phyloP scores from a whole-genome alignment of 2,329 filamentous ascomycete species.

The Alternaria rosae region DNA sequence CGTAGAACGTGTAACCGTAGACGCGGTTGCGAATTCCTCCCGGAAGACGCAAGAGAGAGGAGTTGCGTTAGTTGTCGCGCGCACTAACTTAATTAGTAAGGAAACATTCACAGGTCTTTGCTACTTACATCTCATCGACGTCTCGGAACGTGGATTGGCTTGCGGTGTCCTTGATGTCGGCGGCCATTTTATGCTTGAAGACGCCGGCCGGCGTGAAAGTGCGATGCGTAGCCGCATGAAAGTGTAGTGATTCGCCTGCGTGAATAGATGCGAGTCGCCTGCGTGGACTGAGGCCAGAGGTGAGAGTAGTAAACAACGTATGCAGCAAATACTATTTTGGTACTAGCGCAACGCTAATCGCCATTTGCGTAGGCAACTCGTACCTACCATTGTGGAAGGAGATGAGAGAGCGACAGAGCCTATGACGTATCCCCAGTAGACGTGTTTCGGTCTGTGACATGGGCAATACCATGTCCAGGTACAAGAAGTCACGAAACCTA shows the following conservation, averaged over 20 bases:
- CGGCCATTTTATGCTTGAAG: neutral
- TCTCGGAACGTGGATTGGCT: neutral
- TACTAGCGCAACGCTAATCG: neutral
- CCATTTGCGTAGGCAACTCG: neutral
- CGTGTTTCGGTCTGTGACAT: no score
- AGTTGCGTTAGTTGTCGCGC: neutral
- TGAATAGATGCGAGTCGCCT: neutral
- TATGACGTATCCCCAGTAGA: neutral
- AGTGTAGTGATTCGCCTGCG: no score
- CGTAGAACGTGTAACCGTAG: neutral
- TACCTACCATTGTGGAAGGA: neutral
- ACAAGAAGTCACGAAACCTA: no score
- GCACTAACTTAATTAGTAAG: neutral
- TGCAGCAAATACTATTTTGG: neutral
- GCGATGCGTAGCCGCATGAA: no score
- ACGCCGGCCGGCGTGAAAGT: neutral
- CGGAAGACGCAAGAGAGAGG: neutral
- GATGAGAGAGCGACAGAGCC: neutral
- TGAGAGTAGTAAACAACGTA: neutral
- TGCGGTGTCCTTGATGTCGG: rapidly evolving
- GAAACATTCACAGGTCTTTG: neutral
- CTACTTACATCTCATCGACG: neutral
- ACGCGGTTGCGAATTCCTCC: neutral
- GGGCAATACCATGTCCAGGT: no score
- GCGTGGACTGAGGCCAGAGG: neutral